Percentiles rank a stretch among this genome's conserved stretches.
Conservation (phyloP, 768 basidiomycete species). For the Clitopilus passeckerianus region DNA sequence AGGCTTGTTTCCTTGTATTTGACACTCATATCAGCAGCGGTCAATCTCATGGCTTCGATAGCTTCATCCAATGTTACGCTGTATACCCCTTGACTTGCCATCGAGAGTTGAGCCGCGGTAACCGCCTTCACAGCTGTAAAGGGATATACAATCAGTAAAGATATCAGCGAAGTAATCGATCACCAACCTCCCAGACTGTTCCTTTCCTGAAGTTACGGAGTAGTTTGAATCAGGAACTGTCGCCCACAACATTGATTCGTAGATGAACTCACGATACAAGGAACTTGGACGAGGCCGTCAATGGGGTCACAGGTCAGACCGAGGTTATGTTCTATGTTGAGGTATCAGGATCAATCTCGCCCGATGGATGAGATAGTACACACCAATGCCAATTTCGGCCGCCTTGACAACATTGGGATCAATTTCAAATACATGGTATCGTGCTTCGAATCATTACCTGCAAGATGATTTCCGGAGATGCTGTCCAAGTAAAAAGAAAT, state of each 20-base stretch:
- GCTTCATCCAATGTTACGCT: conserved; percentile 90
- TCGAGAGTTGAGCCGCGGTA: conserved; percentile 90
- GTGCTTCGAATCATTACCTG: conserved; percentile 40
- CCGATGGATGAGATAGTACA: conserved; percentile 4
- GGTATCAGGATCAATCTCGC: neutral
- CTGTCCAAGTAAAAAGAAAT: conserved; percentile 25
- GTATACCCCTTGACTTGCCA: conserved; percentile 87
- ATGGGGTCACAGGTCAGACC: conserved; percentile 94
- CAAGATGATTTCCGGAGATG: conserved; percentile 75
- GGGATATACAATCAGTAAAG: conserved; percentile 1
- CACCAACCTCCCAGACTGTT: conserved; percentile 77
- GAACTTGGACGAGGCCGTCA: conserved; percentile 90
- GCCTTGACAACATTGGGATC: conserved; percentile 35
- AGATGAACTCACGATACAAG: conserved; percentile 73
- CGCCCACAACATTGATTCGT: conserved; percentile 1
- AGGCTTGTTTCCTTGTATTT: conserved; percentile 96
- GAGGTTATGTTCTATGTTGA: conserved; percentile 70
- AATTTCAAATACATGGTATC: conserved; percentile 8
- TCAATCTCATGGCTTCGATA: conserved; percentile 91
- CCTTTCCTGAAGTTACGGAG: conserved; percentile 47
- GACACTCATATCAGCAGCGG: conserved; percentile 90
- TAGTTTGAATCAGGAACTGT: neutral
- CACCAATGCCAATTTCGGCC: conserved; percentile 89
- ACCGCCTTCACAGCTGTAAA: conserved; percentile 81
- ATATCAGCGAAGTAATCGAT: neutral